phyloP scores from a whole-genome alignment of 2,329 filamentous ascomycete genomes.

The Sclerotinia trifoliorum region DNA sequence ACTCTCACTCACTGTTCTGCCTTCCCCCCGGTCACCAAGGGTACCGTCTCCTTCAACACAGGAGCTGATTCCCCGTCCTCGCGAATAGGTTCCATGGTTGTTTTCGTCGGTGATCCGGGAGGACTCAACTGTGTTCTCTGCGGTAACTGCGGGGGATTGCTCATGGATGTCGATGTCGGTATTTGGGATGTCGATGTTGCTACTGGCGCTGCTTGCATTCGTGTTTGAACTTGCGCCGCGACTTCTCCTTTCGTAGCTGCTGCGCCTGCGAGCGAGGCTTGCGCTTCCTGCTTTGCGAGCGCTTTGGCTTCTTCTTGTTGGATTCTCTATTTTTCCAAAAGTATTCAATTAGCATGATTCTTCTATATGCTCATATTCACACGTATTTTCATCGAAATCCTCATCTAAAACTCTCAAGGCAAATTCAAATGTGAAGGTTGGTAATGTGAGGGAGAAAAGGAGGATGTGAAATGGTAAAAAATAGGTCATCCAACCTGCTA shows the following conservation, averaged over 20 bases:
- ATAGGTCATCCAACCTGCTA: slow-evolving; percentile 20
- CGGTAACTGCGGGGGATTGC: not conserved
- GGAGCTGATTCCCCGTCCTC: not conserved
- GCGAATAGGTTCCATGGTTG: slow-evolving; percentile 8
- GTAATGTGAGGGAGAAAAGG: not conserved
- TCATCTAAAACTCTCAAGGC: not conserved
- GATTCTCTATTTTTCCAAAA: slow-evolving; percentile 11
- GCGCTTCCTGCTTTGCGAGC: slow-evolving; percentile 5
- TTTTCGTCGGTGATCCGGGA: not conserved
- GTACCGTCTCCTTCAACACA: not conserved
- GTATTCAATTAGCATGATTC: not conserved
- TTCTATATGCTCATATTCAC: not conserved
- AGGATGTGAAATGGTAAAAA: slow-evolving; percentile 14
- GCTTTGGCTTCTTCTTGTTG: slow-evolving; percentile 20
- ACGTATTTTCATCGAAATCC: not conserved
- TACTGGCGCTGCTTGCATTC: not conserved
- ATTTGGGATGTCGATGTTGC: not conserved
- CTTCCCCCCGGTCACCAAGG: not conserved
- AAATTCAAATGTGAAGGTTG: slow-evolving; percentile 3
- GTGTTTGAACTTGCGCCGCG: not conserved
- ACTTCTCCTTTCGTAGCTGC: not conserved
- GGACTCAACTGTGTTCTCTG: not conserved
- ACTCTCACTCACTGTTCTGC: not conserved
- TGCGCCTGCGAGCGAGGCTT: not conserved
- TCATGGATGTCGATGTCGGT: not conserved